Conservation (phyloP, 768 basidiomycete species). For the Coprinopsis marcescibilis region DNA sequence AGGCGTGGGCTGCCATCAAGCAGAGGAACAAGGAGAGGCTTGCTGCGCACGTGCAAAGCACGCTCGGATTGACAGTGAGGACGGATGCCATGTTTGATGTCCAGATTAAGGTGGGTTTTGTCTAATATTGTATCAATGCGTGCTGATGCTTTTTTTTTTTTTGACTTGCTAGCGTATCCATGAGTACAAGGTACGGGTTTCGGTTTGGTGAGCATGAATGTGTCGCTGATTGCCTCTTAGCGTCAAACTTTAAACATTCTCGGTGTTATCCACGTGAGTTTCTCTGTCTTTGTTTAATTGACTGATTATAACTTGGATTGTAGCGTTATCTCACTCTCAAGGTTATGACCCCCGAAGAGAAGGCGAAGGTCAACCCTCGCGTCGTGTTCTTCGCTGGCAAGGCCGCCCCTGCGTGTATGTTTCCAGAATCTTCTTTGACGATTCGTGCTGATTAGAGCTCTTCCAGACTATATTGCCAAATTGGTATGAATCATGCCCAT, state of each 20-base stretch:
- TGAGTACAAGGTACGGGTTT: conserved; percentile 72
- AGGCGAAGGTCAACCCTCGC: conserved; percentile 76
- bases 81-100: conserved; percentile 83
- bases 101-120: conserved; percentile 65
- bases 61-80: conserved; percentile 65
- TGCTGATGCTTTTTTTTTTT: background rate
- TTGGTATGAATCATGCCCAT: conserved; percentile 35
- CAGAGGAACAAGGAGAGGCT: conserved; percentile 87
- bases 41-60: conserved; percentile 66
- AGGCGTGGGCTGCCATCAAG: conserved; percentile 82
- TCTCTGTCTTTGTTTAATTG: background rate
- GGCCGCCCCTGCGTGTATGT: conserved; percentile 86
- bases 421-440: background rate
- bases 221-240: conserved; percentile 25
- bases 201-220: background rate
- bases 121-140: background rate
- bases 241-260: conserved; percentile 95
- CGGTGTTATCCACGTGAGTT: conserved; percentile 74
- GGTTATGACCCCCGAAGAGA: conserved; percentile 67
- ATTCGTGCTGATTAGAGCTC: conserved; percentile 8
- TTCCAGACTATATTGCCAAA: conserved; percentile 84
- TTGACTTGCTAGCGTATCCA: conserved; percentile 67
- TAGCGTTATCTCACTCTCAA: conserved; percentile 83
- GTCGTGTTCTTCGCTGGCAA: conserved; percentile 98
- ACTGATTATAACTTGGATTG: background rate